phyloP scores from a whole-genome alignment of 108 stramenopile species.

The Craspedostauros australis region DNA sequence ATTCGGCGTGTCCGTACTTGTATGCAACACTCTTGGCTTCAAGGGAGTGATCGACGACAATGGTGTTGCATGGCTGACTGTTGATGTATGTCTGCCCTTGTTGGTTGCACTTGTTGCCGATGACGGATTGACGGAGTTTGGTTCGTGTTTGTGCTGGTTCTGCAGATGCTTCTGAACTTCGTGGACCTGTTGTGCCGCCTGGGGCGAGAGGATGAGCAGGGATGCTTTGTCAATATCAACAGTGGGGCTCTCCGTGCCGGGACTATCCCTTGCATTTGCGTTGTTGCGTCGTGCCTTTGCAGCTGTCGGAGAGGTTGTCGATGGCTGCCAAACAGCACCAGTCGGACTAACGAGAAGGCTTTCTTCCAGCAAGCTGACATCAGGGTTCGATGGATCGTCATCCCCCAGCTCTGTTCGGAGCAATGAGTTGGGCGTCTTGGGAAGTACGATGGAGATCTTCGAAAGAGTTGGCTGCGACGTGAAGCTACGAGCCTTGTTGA shows the following conservation, averaged over 20 bases:
- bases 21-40: too few relatives aligned
- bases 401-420: slow-evolving; percentile 25
- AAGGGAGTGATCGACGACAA: too few relatives aligned
- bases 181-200: slow-evolving; percentile 16
- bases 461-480: too few relatives aligned
- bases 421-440: slow-evolving; percentile 32
- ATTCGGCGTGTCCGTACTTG: too few relatives aligned
- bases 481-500: too few relatives aligned
- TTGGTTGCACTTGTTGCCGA: slow-evolving; percentile 5
- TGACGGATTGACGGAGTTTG: neutral
- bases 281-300: neutral
- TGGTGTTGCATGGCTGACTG: too few relatives aligned
- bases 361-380: slow-evolving; percentile 15
- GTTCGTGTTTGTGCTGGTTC: neutral
- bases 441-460: too few relatives aligned
- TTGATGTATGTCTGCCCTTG: neutral
- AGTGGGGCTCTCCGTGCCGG: slow-evolving; percentile 1
- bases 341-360: slow-evolving; percentile 29
- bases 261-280: neutral
- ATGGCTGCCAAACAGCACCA: slow-evolving; percentile 20
- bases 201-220: slow-evolving; percentile 22
- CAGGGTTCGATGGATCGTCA: neutral
- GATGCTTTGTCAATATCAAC: neutral
- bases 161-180: neutral
- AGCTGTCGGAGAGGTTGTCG: slow-evolving; percentile 1